Evolutionary conservation across 305 asterid species (phyloP).

Genomic region (Rubia tinctorum): DNA sequence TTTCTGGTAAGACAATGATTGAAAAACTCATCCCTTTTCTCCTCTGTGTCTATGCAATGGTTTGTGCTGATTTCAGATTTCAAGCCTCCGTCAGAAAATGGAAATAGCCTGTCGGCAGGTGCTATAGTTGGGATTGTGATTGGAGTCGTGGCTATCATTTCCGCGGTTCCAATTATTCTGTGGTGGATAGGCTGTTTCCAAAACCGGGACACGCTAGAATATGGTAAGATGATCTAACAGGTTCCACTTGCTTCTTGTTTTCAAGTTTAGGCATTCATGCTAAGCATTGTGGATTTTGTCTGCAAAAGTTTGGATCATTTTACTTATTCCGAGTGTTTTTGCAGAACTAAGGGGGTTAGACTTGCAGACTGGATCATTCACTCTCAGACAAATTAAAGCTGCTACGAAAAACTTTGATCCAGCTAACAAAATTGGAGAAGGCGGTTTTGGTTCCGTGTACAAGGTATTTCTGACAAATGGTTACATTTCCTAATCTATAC

Average conservation of each 20-base stretch:
- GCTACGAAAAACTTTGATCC: conserved; percentile 38
- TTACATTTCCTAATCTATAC: background rate
- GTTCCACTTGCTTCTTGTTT: background rate
- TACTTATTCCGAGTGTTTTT: background rate
- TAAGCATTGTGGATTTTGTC: background rate
- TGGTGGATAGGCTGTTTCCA: conserved; percentile 47
- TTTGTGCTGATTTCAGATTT: conserved; percentile 16
- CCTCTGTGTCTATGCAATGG: background rate
- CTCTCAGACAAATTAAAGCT: conserved; percentile 30
- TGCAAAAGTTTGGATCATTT: background rate
- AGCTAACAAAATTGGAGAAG: conserved; percentile 43
- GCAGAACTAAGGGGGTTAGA: conserved; percentile 30
- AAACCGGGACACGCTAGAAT: conserved; percentile 20
- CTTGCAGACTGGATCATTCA: conserved; percentile 26
- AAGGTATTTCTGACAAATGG: conserved; percentile 18
- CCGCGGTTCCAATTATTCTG: conserved; percentile 26
- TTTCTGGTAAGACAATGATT: background rate
- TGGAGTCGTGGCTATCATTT: conserved; percentile 17
- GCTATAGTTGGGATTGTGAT: conserved; percentile 28
- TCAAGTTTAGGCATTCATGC: background rate
- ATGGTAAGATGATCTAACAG: conserved; percentile 27
- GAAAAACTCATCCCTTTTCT: background rate
- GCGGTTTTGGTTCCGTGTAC: conserved; percentile 45
- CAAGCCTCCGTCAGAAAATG: conserved; percentile 17
- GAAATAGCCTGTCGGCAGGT: conserved; percentile 19